Base-by-base conservation (phyloP, 257 asterid genomes). In the Solanum microdontum region DNA sequence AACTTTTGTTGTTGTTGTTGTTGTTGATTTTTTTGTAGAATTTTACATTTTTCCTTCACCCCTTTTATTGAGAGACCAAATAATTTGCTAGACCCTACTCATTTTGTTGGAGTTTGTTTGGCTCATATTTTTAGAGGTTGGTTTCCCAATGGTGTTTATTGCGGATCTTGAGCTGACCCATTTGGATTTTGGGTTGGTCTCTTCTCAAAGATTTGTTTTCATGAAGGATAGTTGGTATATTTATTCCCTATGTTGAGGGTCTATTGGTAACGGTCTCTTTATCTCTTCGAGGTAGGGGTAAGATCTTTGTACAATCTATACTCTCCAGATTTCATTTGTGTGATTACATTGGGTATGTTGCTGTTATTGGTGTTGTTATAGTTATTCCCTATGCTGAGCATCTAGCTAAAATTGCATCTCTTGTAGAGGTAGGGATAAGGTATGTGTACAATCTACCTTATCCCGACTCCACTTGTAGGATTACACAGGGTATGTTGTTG, bases 1-100 rank as follows among this genome's bases (percentile, higher is more conserved):
- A 91, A 39, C 87, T 74, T 85, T 90, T 74, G 39, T 36, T 36
- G 39, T 15, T 51, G 30, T 90, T 74, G 39, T 36, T 36, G 39
- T 15, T 51, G 30, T 89, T 76, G 48, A 66, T 88, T 90, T 86
- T 17, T 5, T n/a, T 51, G 30, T 11, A 39, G 33, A 39, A n/a
- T 11, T 62, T 62, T 62, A 62, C 15, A 0, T 4, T n/a, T 62
- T 62, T 4, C 70, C 30, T 23, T 62, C 12, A 17, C 62, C 62
- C 62, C 62, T 51, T 51, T 51, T 51, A 51, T 51, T 51, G 62
- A 51, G 62, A 51, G 62, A 51, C 62, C 62, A 51, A 51, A 51
- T 51, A 51, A 51, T 51, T 51, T 62, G 69, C 6, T 9, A 26
- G 64, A 51, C 37, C 60, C 19, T 76, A 23, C 30, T 39, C 4